Percentiles rank a stretch among this genome's conserved stretches.
Conservation (phyloP, 2,329 filamentous ascomycete genomes). For the Colletotrichum camelliae region DNA sequence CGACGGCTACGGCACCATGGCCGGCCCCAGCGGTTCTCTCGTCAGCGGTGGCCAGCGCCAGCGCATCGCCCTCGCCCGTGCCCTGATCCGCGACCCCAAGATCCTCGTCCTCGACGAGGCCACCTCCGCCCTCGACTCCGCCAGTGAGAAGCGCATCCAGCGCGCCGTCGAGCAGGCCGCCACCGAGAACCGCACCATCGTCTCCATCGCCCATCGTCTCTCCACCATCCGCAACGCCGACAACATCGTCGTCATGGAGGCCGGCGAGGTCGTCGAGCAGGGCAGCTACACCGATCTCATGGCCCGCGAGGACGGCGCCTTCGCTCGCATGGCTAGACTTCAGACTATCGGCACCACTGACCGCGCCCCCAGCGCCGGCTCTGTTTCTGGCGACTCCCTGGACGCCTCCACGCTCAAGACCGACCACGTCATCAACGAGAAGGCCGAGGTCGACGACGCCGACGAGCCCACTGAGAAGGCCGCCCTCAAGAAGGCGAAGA, state of each 20-base stretch:
- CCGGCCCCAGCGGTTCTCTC: conserved; percentile 51
- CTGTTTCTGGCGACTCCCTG: conserved; percentile 22
- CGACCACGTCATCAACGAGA: conserved; percentile 2
- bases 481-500: neutral
- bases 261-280: conserved; percentile 66
- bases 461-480: neutral
- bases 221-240: conserved; percentile 69
- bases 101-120: conserved; percentile 59
- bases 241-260: conserved; percentile 69
- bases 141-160: conserved; percentile 53
- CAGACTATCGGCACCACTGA: conserved; percentile 25
- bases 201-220: conserved; percentile 69
- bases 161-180: conserved; percentile 38
- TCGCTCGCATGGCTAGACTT: conserved; percentile 27
- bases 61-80: conserved; percentile 54
- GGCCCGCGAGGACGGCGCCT: conserved; percentile 40
- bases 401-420: conserved; percentile 20
- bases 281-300: conserved; percentile 69
- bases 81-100: conserved; percentile 52
- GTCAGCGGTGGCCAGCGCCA: conserved; percentile 60
- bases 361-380: conserved; percentile 12
- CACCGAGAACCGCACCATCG: conserved; percentile 61
- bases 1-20: conserved; percentile 50
- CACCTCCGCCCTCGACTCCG: conserved; percentile 56
- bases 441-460: neutral